phyloP scores from a whole-genome alignment of 2,329 filamentous ascomycete genomes.

The Aspergillus fumigatus region DNA sequence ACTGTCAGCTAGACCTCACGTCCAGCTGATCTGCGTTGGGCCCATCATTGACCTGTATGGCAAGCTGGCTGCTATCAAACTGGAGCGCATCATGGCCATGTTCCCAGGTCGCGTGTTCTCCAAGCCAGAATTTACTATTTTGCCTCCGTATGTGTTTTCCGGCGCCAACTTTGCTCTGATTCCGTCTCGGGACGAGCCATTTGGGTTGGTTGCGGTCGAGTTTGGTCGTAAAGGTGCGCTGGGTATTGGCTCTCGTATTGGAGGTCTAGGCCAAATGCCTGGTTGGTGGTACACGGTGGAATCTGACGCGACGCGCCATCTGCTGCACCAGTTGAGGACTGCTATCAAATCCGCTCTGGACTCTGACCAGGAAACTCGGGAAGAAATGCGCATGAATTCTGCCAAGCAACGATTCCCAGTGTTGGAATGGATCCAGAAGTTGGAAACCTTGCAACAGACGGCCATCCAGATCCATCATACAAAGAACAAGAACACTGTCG shows the following conservation, averaged over 20 bases:
- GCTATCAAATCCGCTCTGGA: slow-evolving; percentile 58
- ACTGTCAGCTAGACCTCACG: slow-evolving; percentile 55
- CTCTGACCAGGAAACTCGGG: slow-evolving; percentile 52
- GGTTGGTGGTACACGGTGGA: slow-evolving; percentile 69
- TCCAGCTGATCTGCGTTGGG: slow-evolving; percentile 60
- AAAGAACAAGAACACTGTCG: slow-evolving; percentile 43
- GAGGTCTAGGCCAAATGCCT: slow-evolving; percentile 64
- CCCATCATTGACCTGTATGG: slow-evolving; percentile 65
- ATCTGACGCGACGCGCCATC: slow-evolving; percentile 58
- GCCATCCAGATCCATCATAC: slow-evolving; percentile 48
- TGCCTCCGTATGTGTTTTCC: slow-evolving; percentile 64
- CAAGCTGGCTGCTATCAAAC: slow-evolving; percentile 62
- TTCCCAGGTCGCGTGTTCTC: slow-evolving; percentile 63
- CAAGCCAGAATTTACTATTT: slow-evolving; percentile 63
- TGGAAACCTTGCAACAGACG: slow-evolving; percentile 44
- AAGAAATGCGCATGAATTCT: slow-evolving; percentile 61
- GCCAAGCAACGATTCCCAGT: slow-evolving; percentile 64
- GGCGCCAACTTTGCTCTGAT: slow-evolving; percentile 68
- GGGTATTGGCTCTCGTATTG: slow-evolving; percentile 62
- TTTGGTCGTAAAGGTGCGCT: slow-evolving; percentile 65
- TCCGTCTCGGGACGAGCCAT: slow-evolving; percentile 65
- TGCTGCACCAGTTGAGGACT: slow-evolving; percentile 61
- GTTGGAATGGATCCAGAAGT: slow-evolving; percentile 61
- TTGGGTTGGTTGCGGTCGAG: slow-evolving; percentile 64
- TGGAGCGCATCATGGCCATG: slow-evolving; percentile 60